Percentiles rank a stretch among this genome's conserved stretches.
Conservation (phyloP, 805 yeast species). For the Suhomyces xylopsoci region DNA sequence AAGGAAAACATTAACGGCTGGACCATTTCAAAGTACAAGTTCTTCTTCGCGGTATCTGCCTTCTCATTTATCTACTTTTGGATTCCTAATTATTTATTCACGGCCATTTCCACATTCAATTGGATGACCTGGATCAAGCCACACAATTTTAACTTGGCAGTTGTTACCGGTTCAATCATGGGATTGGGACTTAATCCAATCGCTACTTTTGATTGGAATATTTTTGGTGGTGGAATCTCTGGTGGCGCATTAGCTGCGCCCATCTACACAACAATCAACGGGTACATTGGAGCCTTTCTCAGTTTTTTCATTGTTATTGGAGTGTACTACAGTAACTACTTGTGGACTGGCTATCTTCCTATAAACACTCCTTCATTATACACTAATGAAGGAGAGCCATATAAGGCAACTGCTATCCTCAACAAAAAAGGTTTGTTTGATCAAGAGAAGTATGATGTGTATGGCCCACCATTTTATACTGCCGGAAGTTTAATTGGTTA, state of each 20-base stretch:
- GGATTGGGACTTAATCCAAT: conserved; percentile 56
- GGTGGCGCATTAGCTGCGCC: conserved; percentile 41
- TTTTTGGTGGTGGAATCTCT: conserved; percentile 11
- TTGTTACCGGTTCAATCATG: conserved; percentile 43
- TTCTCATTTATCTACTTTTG: conserved; percentile 42
- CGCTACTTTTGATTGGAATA: conserved; percentile 53
- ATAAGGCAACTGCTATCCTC: conserved; percentile 12
- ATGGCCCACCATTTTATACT: conserved; percentile 18
- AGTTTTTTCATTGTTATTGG: conserved; percentile 14
- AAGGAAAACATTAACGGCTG: conserved; percentile 21
- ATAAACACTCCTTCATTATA: conserved; percentile 16
- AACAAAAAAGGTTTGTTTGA: conserved; percentile 12
- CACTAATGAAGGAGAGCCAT: conserved; percentile 18
- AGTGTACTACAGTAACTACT: conserved; percentile 17
- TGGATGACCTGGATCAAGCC: conserved; percentile 64
- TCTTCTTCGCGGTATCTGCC: conserved; percentile 19
- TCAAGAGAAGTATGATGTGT: conserved; percentile 9
- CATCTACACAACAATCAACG: conserved; percentile 27
- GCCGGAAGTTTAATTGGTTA: conserved; percentile 16
- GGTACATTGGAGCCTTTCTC: conserved; percentile 13
- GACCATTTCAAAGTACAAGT: conserved; percentile 29
- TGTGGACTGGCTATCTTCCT: conserved; percentile 18
- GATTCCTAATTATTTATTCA: conserved; percentile 44
- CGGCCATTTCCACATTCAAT: conserved; percentile 42
- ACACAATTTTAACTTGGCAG: conserved; percentile 44